Base-by-base conservation (phyloP, 768 basidiomycete genomes). In the Auricularia heimuer region DNA sequence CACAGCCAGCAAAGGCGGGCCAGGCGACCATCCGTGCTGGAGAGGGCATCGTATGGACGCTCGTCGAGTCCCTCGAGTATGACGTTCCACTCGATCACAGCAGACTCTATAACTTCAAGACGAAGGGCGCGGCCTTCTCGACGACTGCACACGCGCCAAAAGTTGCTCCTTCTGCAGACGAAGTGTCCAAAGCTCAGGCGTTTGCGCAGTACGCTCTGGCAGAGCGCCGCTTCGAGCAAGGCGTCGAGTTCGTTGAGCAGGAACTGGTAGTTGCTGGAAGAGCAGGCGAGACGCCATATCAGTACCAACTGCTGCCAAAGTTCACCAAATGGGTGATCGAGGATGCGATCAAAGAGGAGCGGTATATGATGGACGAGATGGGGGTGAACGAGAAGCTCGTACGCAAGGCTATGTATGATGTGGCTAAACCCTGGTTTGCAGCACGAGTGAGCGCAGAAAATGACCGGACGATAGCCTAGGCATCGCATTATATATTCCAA, bases 191-290 rank as follows among this genome's bases (percentile, higher is more conserved):
- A 35, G 64, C 51, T 4, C 35, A 24, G 21, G 64, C 64, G 11
- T 65, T 65, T 34, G 64, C 45, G n/a, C 35, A 65, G 33, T 65
- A 54, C 44, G 64, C 64, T 18, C 64, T 65, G 7, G 64, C 47
- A 42, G 51, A 61, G 64, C 11, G 64, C 12, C 16, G 64, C 11
- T 47, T 65, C 24, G 64, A 65, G 42, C 64, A 65, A 44, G 64
- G 64, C 36, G 42, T 65, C 34, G 64, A 65, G 36, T 65, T 42
- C 29, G 18, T 65, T 60, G n/a, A 61, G 42, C 35, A 65, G 12
- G 44, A 61, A 36, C 56, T 60, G 11, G 56, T 36, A 14, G 16
- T n/a, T 14, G 56, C 21, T 7, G 56, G 56, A 6, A 60, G 14
- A 33, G 10, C 18, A 33, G 64, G 60, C 33, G 35, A 65, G 18